Percentiles rank a stretch among this genome's conserved stretches.
Evolutionary conservation across 2,329 filamentous ascomycete genomes (phyloP).

Genomic region (Fusarium oxysporum): DNA sequence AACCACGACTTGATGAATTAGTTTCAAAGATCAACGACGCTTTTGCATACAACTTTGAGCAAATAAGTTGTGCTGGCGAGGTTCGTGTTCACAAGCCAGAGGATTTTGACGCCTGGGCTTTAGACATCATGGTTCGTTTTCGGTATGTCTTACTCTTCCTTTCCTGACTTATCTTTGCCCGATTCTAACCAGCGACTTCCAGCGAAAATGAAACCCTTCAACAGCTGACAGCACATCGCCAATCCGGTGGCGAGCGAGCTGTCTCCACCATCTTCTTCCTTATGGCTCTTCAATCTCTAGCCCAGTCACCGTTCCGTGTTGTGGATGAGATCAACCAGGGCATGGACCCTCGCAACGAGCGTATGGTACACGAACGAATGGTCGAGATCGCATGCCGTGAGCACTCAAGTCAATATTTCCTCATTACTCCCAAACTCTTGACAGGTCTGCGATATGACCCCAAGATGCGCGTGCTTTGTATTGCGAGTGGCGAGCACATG

Average conservation of each 20-base stretch:
- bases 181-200: slow-evolving; percentile 27
- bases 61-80: slow-evolving; percentile 94
- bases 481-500: slow-evolving; percentile 86
- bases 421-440: slow-evolving; percentile 96
- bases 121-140: slow-evolving; percentile 96
- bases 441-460: slow-evolving; percentile 85
- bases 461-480: slow-evolving; percentile 93
- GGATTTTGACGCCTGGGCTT: slow-evolving; percentile 93
- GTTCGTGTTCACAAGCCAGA: slow-evolving; percentile 89
- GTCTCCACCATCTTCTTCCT: slow-evolving; percentile 99
- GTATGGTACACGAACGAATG: slow-evolving; percentile 98
- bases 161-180: not conserved
- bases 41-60: slow-evolving; percentile 92
- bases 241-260: slow-evolving; percentile 95
- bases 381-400: slow-evolving; percentile 95
- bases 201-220: slow-evolving; percentile 86
- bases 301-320: slow-evolving; percentile 94
- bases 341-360: slow-evolving; percentile 98
- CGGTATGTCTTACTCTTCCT: slow-evolving; percentile 66
- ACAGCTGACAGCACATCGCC: slow-evolving; percentile 88
- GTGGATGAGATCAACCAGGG: slow-evolving; percentile 99
- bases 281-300: slow-evolving; percentile 95
- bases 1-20: slow-evolving; percentile 83
- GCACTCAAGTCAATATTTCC: slow-evolving; percentile 87
- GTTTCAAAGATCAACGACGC: slow-evolving; percentile 86